Percentiles rank a stretch among this genome's conserved stretches.
Conservation (phyloP, 192 early-diverging fungal genomes). For the Coemansia sp. region DNA sequence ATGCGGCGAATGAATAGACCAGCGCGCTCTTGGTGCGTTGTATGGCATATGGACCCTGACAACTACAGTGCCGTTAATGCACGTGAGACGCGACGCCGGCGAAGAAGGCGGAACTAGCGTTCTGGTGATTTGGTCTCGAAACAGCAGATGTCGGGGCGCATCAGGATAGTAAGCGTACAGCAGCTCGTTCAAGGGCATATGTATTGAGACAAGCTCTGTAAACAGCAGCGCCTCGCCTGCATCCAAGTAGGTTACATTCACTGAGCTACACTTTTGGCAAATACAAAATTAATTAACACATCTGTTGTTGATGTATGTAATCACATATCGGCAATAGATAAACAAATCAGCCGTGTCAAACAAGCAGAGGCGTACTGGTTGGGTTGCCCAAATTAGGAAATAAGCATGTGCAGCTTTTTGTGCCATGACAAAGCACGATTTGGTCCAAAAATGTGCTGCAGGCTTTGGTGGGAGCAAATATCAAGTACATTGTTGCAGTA, state of each 20-base stretch:
- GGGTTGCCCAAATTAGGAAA: neutral
- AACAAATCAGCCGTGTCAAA: neutral
- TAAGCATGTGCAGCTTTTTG: neutral
- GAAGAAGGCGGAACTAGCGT: constrained; percentile 21
- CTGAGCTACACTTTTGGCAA: constrained; percentile 9
- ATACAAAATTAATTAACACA: neutral
- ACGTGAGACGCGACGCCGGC: constrained; percentile 8
- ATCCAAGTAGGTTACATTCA: constrained; percentile 21
- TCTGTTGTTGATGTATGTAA: neutral
- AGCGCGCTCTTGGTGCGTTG: constrained; percentile 9
- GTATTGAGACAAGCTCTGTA: constrained; percentile 6
- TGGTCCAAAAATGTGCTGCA: neutral
- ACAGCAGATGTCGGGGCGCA: constrained; percentile 26
- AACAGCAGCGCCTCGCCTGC: constrained; percentile 15
- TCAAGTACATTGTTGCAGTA: constrained; percentile 17
- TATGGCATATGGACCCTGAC: constrained; percentile 11
- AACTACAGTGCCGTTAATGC: neutral
- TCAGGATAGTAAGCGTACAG: constrained; percentile 27
- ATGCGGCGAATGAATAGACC: neutral
- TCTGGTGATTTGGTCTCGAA: constrained; percentile 20
- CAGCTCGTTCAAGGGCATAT: constrained; percentile 32
- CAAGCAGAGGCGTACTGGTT: neutral
- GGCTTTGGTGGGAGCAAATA: neutral
- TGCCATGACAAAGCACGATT: neutral
- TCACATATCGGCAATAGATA: too few relatives aligned